A percentile compares a stretch with the other conserved stretches of the same genome.
phyloP scores from a whole-genome alignment of 2,329 filamentous ascomycete genomes.

The Exophiala sideris region DNA sequence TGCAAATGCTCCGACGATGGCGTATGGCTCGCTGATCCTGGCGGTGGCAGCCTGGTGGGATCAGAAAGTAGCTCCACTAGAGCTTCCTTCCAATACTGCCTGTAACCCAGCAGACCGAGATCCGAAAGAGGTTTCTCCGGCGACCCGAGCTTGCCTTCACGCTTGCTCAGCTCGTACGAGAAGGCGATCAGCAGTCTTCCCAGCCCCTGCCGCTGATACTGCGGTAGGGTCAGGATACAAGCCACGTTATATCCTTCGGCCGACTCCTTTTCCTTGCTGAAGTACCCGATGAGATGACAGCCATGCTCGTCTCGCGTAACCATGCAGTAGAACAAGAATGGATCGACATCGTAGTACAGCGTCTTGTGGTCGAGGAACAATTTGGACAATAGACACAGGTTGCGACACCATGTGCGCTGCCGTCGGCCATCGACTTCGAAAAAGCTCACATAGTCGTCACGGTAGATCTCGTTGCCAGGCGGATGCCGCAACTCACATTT shows the following conservation, averaged over 20 bases:
- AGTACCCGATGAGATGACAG: conserved; percentile 97
- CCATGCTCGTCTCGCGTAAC: conserved; percentile 91
- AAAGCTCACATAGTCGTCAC: conserved; percentile 83
- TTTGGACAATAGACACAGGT: conserved; percentile 91
- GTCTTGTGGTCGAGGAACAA: conserved; percentile 98
- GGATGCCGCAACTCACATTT: conserved; percentile 93
- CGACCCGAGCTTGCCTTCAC: conserved; percentile 90
- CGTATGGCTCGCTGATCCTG: conserved; percentile 23
- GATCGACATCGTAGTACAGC: conserved; percentile 74
- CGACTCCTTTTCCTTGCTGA: conserved; percentile 96
- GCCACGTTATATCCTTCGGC: conserved; percentile 97
- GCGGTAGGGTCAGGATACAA: conserved; percentile 93
- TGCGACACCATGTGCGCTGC: conserved; percentile 98
- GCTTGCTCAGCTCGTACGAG: conserved; percentile 93
- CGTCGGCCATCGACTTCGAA: conserved; percentile 97
- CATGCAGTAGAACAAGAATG: conserved; percentile 93
- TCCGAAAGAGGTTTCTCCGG: conserved; percentile 96
- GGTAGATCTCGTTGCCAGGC: conserved; percentile 96
- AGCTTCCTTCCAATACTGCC: conserved; percentile 96
- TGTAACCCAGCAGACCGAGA: conserved; percentile 86
- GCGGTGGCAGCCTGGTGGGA: conserved; percentile 52
- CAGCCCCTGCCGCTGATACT: conserved; percentile 93
- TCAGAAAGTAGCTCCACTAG: conserved; percentile 83
- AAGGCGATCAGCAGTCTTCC: conserved; percentile 93
- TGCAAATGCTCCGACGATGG: conserved; percentile 26